These are phyloP conservation scores for Thalassiosira pacifica DNA, from an alignment of 352 stramenopile species.

Conservation along the genomic window DNA sequence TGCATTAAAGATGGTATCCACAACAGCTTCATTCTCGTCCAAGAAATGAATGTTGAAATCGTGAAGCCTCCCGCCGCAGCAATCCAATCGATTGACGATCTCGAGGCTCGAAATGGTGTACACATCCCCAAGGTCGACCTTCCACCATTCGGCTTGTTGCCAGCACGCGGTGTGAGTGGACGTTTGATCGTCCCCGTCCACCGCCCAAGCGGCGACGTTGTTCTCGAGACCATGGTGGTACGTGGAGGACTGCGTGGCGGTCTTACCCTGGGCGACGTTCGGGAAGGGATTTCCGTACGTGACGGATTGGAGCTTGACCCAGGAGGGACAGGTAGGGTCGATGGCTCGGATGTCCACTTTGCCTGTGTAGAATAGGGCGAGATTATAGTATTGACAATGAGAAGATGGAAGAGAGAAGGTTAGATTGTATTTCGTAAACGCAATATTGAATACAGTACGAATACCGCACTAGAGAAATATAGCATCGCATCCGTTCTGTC, in stretches of 20 bases:
- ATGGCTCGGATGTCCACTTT: conserved; percentile 41
- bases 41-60: conserved; percentile 17
- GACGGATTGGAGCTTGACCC: conserved; percentile 54
- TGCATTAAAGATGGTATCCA: background rate
- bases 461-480: too few relatives aligned
- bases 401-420: background rate
- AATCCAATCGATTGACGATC: conserved; percentile 48
- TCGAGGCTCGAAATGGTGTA: conserved; percentile 29
- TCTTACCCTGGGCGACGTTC: conserved; percentile 19
- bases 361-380: background rate
- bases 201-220: background rate
- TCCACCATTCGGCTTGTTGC: background rate
- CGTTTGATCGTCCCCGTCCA: background rate
- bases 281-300: conserved; percentile 22
- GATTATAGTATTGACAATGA: background rate
- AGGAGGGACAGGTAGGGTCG: conserved; percentile 37
- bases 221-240: conserved; percentile 8
- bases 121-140: conserved; percentile 27
- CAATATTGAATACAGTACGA: too few relatives aligned
- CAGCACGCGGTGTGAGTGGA: conserved; percentile 27
- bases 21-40: conserved; percentile 13
- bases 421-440: too few relatives aligned
- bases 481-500: too few relatives aligned
- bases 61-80: conserved; percentile 27
- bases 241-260: conserved; percentile 31